These are phyloP conservation scores for Musa itinerans DNA, from an alignment of 176 grass and related monocot genomes.

Conservation along the genomic window DNA sequence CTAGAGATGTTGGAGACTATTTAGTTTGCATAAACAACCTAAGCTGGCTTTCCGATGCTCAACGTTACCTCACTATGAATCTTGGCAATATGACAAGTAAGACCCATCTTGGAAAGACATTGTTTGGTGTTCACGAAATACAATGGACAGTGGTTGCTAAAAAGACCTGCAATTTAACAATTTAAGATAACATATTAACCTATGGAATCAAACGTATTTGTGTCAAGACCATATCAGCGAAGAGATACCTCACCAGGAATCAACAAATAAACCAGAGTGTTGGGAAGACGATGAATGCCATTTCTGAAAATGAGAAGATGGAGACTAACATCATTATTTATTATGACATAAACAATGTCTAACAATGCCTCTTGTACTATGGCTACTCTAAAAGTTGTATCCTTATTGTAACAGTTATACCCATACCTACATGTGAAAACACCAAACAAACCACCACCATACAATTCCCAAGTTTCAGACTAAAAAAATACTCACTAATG, in stretches of 20 bases:
- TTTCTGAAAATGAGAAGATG: constrained; percentile 57
- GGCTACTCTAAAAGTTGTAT: background rate
- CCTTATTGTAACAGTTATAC: background rate
- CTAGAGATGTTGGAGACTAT: too few species aligned
- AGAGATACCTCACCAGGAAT: constrained; percentile 68
- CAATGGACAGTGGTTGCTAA: constrained; percentile 92
- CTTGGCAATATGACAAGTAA: constrained; percentile 82
- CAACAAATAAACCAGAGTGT: constrained; percentile 82
- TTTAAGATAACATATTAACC: background rate
- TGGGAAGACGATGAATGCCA: constrained; percentile 57
- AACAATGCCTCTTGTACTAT: background rate
- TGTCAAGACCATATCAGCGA: background rate
- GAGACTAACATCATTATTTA: background rate
- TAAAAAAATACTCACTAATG: too few species aligned
- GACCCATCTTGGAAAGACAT: constrained; percentile 84
- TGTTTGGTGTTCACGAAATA: constrained; percentile 78
- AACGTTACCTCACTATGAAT: constrained; percentile 80
- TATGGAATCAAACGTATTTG: background rate
- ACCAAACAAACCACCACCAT: background rate
- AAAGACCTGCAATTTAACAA: constrained; percentile 51
- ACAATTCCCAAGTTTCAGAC: too few species aligned
- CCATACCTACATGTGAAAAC: background rate
- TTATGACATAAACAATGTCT: background rate
- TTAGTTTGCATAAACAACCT: background rate
- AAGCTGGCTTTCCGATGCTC: background rate